Evolutionary conservation across 2,329 filamentous ascomycete species (phyloP).

Genomic region (Fusarium dlaminii): DNA sequence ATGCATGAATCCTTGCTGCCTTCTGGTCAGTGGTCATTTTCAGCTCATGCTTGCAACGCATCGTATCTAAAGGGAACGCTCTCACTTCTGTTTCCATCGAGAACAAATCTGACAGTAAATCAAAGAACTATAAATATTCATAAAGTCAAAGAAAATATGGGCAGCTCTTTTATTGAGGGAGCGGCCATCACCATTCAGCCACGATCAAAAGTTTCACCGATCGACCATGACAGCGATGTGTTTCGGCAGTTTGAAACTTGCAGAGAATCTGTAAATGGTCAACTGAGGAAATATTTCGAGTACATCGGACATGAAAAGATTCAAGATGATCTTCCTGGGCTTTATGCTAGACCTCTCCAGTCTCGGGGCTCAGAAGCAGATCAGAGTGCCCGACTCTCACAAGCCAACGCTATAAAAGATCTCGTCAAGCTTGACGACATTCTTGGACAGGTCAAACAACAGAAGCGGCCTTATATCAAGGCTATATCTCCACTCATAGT

Average conservation of each 20-base stretch:
- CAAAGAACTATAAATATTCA: fast-evolving
- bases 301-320: fast-evolving
- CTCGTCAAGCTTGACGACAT: neutral
- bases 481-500: neutral
- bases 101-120: fast-evolving
- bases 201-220: too few species aligned
- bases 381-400: neutral
- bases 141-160: fast-evolving
- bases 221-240: fast-evolving
- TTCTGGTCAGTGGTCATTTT: neutral
- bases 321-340: neutral
- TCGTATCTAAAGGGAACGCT: neutral
- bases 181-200: fast-evolving
- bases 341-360: neutral
- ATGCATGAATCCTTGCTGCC: fast-evolving
- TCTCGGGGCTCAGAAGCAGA: fast-evolving
- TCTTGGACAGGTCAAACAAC: neutral
- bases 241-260: neutral
- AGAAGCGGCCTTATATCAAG: neutral
- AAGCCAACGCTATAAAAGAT: fast-evolving
- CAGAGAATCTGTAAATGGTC: neutral
- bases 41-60: neutral
- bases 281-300: neutral
- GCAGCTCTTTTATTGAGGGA: fast-evolving
- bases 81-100: neutral